phyloP scores from a whole-genome alignment of 768 basidiomycete genomes.

The Jaapia argillacea region DNA sequence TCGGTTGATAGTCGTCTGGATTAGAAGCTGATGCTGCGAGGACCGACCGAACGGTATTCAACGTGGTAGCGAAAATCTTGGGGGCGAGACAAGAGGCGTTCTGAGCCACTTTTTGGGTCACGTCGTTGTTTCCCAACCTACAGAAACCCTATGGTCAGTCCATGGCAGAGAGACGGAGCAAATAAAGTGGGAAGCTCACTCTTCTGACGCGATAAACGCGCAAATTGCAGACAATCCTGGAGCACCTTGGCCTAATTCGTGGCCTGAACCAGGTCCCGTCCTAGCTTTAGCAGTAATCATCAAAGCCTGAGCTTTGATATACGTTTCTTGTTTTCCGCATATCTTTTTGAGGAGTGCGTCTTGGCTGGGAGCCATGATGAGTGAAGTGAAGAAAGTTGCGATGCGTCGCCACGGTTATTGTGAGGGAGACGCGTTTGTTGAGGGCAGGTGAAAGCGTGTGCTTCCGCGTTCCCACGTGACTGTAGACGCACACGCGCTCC shows the following conservation, averaged over 20 bases:
- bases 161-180: background rate
- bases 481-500: too few species aligned
- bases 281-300: constrained; percentile 27
- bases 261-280: constrained; percentile 41
- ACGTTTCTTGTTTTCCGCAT: constrained; percentile 24
- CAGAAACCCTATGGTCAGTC: background rate
- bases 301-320: constrained; percentile 21
- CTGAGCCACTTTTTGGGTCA: constrained; percentile 20
- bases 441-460: too few species aligned
- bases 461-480: too few species aligned
- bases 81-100: constrained; percentile 21
- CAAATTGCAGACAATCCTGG: constrained; percentile 40
- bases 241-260: constrained; percentile 26
- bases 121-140: constrained; percentile 19
- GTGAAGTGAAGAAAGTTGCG: too few species aligned
- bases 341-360: too few species aligned
- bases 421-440: too few species aligned
- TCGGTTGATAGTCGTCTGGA: background rate
- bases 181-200: constrained; percentile 19
- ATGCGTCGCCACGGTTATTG: too few species aligned
- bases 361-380: too few species aligned
- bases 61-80: constrained; percentile 15
- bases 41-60: constrained; percentile 15
- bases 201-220: constrained; percentile 37
- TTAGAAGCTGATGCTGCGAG: constrained; percentile 7